Evolutionary conservation across 148 eudicot species (phyloP).

Genomic region (Vaccinium myrtillus): DNA sequence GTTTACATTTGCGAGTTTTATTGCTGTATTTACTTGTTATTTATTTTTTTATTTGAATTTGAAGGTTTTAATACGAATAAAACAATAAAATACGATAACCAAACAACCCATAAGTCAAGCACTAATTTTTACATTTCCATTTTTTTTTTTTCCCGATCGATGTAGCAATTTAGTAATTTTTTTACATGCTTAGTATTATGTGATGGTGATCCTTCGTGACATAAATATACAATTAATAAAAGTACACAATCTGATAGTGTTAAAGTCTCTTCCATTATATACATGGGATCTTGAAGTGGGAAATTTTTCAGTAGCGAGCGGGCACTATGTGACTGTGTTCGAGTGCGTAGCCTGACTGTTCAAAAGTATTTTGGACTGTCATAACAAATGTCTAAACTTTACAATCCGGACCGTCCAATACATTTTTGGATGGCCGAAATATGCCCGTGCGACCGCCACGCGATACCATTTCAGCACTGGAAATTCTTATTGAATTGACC

Average conservation of each 20-base stretch:
- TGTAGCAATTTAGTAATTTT: neutral
- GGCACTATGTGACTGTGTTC: too few species aligned
- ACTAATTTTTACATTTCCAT: neutral
- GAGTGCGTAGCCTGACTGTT: too few species aligned
- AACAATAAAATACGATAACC: neutral
- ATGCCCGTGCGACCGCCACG: too few species aligned
- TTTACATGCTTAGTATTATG: neutral
- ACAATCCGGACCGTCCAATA: too few species aligned
- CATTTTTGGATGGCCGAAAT: too few species aligned
- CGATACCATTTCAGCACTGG: too few species aligned
- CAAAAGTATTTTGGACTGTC: too few species aligned
- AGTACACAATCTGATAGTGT: neutral
- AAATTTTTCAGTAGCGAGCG: too few species aligned
- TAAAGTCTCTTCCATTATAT: neutral
- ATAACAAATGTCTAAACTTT: too few species aligned
- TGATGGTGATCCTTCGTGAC: neutral
- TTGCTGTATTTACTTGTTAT: neutral
- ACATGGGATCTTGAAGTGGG: too few species aligned
- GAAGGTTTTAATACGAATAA: neutral
- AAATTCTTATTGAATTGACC: neutral
- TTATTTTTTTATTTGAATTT: too few species aligned
- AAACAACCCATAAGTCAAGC: neutral
- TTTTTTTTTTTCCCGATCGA: neutral
- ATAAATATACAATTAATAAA: neutral
- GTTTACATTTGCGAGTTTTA: neutral